A percentile compares a stretch with the other conserved stretches of the same genome.
Evolutionary conservation across 2,329 filamentous ascomycete species (phyloP).

Genomic region (Fusarium sp.): DNA sequence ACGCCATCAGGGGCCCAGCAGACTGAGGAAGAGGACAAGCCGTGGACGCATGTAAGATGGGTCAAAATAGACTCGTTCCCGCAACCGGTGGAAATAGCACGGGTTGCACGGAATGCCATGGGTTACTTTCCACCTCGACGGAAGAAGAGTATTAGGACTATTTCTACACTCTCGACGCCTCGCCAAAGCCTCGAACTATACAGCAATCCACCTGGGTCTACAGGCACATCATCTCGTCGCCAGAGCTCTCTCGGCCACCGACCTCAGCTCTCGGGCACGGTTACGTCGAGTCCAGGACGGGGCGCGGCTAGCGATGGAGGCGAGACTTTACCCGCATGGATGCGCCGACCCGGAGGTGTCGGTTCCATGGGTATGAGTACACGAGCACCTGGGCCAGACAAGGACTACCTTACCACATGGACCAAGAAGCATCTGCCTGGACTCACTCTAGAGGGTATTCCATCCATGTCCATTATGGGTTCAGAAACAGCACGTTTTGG

Average conservation of each 20-base stretch:
- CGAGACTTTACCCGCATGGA: conserved; percentile 64
- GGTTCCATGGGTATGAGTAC: conserved; percentile 79
- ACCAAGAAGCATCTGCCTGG: conserved; percentile 84
- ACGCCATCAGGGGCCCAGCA: conserved; percentile 41
- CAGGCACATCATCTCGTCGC: conserved; percentile 51
- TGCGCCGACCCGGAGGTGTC: conserved; percentile 87
- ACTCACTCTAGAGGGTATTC: conserved; percentile 73
- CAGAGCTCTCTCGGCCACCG: conserved; percentile 54
- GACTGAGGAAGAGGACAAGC: conserved; percentile 63
- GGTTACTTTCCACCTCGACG: conserved; percentile 92
- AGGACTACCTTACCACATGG: conserved; percentile 85
- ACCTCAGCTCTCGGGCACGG: conserved; percentile 47
- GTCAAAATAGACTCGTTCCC: conserved; percentile 76
- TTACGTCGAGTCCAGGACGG: conserved; percentile 50
- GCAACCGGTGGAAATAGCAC: conserved; percentile 82
- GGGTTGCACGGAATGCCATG: conserved; percentile 80
- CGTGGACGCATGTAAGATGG: conserved; percentile 91
- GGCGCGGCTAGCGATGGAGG: conserved; percentile 50
- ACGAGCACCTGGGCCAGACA: conserved; percentile 79
- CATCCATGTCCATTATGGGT: conserved; percentile 72
- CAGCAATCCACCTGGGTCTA: conserved; percentile 53
- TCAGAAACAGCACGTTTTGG: conserved; percentile 68
- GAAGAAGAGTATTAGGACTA: conserved; percentile 79
- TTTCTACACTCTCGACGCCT: conserved; percentile 73
- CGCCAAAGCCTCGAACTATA: conserved; percentile 70